These are phyloP conservation scores for Schizochytrium sp. DNA, from an alignment of 108 stramenopile genomes.

Conservation along the genomic window DNA sequence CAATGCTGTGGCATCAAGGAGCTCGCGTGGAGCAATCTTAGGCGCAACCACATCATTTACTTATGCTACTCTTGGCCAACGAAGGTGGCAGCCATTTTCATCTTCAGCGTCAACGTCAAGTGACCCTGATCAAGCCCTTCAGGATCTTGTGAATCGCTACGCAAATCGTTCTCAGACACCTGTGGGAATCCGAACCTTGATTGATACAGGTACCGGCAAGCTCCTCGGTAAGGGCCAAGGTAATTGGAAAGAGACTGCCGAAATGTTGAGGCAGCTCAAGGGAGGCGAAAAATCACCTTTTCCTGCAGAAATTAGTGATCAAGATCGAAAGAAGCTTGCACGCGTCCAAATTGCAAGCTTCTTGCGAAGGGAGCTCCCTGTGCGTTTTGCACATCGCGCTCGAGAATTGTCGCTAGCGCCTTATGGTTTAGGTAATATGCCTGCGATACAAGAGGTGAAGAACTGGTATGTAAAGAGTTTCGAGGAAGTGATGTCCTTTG, in stretches of 20 bases:
- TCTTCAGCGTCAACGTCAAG: too few relatives aligned
- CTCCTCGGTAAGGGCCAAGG: constrained; percentile 45
- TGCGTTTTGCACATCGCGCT: constrained; percentile 71
- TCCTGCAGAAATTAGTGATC: constrained; percentile 2
- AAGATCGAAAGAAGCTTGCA: constrained; percentile 66
- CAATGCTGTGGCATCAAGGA: too few relatives aligned
- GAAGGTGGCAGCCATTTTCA: too few relatives aligned
- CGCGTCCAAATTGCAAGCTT: constrained; percentile 88
- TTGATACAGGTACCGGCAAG: constrained; percentile 57
- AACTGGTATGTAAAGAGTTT: constrained; percentile 82
- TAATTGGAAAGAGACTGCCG: constrained; percentile 45
- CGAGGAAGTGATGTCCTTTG: constrained; percentile 72
- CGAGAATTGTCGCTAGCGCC: not conserved
- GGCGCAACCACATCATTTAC: too few relatives aligned
- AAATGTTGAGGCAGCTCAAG: constrained; percentile 10
- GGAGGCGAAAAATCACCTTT: not conserved
- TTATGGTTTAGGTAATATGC: constrained; percentile 78
- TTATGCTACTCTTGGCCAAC: too few relatives aligned
- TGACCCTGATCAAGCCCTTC: not conserved
- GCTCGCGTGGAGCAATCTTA: too few relatives aligned
- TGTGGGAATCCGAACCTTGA: constrained; percentile 47
- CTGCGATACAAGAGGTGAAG: constrained; percentile 80
- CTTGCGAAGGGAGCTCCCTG: constrained; percentile 86
- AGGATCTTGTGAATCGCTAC: not conserved
- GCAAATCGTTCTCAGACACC: constrained; percentile 47